phyloP scores from a whole-genome alignment of 768 basidiomycete genomes.

The Favolaschia claudopus region DNA sequence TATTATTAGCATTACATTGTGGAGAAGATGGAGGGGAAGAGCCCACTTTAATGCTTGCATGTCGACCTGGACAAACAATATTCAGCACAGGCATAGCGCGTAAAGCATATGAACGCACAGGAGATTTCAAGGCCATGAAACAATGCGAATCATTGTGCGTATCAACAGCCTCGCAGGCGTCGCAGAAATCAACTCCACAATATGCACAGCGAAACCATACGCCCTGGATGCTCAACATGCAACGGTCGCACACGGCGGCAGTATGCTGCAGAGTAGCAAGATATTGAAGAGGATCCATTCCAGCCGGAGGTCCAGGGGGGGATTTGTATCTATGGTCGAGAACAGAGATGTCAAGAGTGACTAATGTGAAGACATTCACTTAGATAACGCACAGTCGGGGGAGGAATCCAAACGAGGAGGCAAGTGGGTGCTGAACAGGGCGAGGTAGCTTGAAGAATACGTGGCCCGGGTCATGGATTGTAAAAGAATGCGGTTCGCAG shows the following conservation, averaged over 20 bases:
- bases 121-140: conserved; percentile 89
- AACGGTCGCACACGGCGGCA: conserved; percentile 85
- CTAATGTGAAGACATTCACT: no score
- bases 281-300: conserved; percentile 57
- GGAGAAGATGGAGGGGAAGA: neutral
- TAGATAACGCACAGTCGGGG: conserved; percentile 82
- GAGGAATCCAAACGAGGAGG: conserved; percentile 65
- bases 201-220: conserved; percentile 93
- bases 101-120: conserved; percentile 49
- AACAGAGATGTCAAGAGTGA: conserved; percentile 7
- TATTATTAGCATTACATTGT: conserved; percentile 5
- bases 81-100: conserved; percentile 4
- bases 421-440: conserved; percentile 68
- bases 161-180: conserved; percentile 79
- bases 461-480: conserved; percentile 84
- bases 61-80: conserved; percentile 60
- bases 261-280: conserved; percentile 65
- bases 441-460: conserved; percentile 88
- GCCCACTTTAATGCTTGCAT: conserved; percentile 76
- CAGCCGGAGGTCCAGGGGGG: conserved; percentile 64
- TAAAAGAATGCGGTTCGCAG: conserved; percentile 83
- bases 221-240: conserved; percentile 82
- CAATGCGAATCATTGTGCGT: conserved; percentile 85
- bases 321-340: conserved; percentile 60
- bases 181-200: conserved; percentile 88